Base-by-base conservation (phyloP, 768 basidiomycete genomes). In the Suillus sp. region DNA sequence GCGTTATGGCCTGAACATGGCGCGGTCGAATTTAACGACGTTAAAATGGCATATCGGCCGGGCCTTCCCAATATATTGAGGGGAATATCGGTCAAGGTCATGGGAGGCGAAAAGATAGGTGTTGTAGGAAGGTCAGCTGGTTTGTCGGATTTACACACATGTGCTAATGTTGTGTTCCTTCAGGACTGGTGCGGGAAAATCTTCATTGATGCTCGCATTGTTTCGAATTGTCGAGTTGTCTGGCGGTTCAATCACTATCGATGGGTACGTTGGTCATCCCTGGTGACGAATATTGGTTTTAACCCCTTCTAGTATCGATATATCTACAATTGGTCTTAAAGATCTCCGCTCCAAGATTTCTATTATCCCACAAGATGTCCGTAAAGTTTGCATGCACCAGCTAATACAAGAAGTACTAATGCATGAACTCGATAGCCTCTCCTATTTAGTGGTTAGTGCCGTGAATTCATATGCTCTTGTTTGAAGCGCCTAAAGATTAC, bases 41-140 rank as follows among this genome's bases (percentile, higher is more conserved):
- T 88, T 34, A 70, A 75, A 6, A 83, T 89, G 84, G 78, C 79
- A 22, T 93, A 94, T 71, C 78, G 92, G 22, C 83, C 85, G 0
- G 89, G 87, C 4, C 78, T 93, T n/a, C 90, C 91, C 0, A 81
- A 83, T 18, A 90, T 92, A 2, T 79, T 93, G 38, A 86, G 87
- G 68, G 85, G 84, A 0, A 77, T 93, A 20, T 82, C 82, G 6
- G 54, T 92, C 67, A 75, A 75, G n/a, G 83, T 93, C 50, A 74
- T 78, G 4, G 83, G 83, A 0, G 87, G 88, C 1, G 90, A 93
- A 75, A 91, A 91, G 78, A 86, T 93, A 60, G 91, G 91, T 20
- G 84, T 93, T 40, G 89, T 93, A 4, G 90, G 90, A 56, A 71
- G 86, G 70, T 79, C 47, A 14, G 72, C 35, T 18, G 16, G 4